Percentiles rank a stretch among this genome's conserved stretches.
phyloP scores from a whole-genome alignment of 352 stramenopile genomes.

The Phytophthora aleatoria region DNA sequence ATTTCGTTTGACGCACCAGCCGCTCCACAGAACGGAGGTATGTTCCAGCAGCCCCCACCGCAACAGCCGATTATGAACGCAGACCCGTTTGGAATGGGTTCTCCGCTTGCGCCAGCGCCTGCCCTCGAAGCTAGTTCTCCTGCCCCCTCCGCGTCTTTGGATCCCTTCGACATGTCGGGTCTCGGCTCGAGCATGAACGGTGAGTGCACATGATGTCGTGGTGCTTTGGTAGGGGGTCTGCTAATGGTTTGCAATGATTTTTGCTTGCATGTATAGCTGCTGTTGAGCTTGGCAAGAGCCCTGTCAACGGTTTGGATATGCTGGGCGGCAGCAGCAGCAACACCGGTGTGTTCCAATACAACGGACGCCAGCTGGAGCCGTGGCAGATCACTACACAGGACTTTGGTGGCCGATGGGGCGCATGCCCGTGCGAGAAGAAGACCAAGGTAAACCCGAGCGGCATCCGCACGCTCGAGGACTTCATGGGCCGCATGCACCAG shows the following conservation, averaged over 20 bases:
- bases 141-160: slow-evolving; percentile 42
- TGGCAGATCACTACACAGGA: slow-evolving; percentile 90
- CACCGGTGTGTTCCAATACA: slow-evolving; percentile 73
- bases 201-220: slow-evolving; percentile 27
- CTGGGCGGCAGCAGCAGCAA: slow-evolving; percentile 39
- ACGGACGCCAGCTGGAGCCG: slow-evolving; percentile 74
- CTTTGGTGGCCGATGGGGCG: slow-evolving; percentile 85
- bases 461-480: slow-evolving; percentile 84
- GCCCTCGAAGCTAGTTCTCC: slow-evolving; percentile 36
- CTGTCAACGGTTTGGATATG: slow-evolving; percentile 35
- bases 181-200: slow-evolving; percentile 73
- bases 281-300: slow-evolving; percentile 52
- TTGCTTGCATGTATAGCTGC: slow-evolving; percentile 32
- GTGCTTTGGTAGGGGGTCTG: slow-evolving; percentile 1
- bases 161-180: slow-evolving; percentile 80
- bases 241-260: slow-evolving; percentile 2
- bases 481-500: slow-evolving; percentile 77
- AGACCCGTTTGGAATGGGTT: slow-evolving; percentile 74
- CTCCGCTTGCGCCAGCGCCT: slow-evolving; percentile 38
- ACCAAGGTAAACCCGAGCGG: slow-evolving; percentile 82
- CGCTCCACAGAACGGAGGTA: slow-evolving; percentile 36
- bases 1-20: slow-evolving; percentile 78
- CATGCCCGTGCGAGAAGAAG: slow-evolving; percentile 85
- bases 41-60: slow-evolving; percentile 40
- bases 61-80: slow-evolving; percentile 40